A percentile compares a stretch with the other conserved stretches of the same genome.
phyloP scores from a whole-genome alignment of 768 basidiomycete species.

The Dacryopinax spathularia region DNA sequence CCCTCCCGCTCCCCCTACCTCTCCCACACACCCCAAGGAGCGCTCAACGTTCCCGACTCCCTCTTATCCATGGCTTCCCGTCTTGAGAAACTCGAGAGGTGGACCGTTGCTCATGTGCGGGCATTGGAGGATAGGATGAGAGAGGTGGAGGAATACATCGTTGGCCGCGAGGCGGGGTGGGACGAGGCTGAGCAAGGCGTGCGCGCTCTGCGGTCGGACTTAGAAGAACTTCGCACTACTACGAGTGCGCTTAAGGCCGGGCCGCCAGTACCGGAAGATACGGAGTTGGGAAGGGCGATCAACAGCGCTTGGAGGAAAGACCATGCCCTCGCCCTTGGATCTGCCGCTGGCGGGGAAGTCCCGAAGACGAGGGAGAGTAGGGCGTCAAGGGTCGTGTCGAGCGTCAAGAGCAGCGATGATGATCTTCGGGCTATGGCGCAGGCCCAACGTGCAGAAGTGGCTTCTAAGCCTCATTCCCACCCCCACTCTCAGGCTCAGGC shows the following conservation, averaged over 20 bases:
- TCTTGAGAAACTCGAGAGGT: constrained; percentile 80
- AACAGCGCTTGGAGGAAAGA: not conserved
- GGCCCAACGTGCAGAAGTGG: not conserved
- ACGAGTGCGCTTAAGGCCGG: not conserved
- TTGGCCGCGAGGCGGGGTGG: constrained; percentile 65
- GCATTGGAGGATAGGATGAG: constrained; percentile 84
- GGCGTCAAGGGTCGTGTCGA: not conserved
- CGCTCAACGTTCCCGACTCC: constrained; percentile 60
- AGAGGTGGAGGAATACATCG: constrained; percentile 80
- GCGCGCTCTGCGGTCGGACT: not conserved
- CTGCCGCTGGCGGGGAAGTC: not conserved
- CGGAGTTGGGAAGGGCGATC: not conserved
- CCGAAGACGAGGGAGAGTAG: not conserved
- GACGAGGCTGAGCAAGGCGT: constrained; percentile 19
- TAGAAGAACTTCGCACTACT: not conserved
- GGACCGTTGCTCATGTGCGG: constrained; percentile 78
- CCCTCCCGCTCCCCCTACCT: constrained; percentile 42
- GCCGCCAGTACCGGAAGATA: not conserved
- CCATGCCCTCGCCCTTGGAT: not conserved
- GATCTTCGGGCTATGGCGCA: not conserved
- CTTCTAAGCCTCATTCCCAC: not conserved
- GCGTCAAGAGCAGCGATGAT: not conserved
- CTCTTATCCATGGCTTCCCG: constrained; percentile 60
- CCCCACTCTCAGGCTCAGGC: not conserved
- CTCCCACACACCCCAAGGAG: constrained; percentile 52